Percentiles rank a stretch among this genome's conserved stretches.
Evolutionary conservation across 1,139 yeast genomes (phyloP).

Genomic region (Zygosaccharomyces sapae): DNA sequence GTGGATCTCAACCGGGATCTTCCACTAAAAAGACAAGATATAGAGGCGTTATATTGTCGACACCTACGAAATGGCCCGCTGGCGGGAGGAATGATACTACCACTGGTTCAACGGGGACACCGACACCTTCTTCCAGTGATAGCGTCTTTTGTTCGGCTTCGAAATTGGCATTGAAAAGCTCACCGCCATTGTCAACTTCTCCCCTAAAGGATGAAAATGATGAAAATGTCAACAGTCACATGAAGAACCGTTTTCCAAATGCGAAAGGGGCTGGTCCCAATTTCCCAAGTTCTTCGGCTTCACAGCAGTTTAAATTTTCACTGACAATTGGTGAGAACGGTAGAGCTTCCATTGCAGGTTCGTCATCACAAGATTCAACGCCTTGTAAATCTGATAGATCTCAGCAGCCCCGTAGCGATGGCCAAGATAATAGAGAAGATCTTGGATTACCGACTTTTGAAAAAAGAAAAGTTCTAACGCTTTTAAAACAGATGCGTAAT

Average conservation of each 20-base stretch:
- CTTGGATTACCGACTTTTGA: constrained; percentile 13
- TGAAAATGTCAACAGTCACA: neutral
- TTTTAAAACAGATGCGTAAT: constrained; percentile 29
- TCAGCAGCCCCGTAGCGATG: neutral
- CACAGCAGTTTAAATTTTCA: constrained; percentile 19
- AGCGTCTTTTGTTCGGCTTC: constrained; percentile 25
- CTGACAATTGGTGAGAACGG: constrained; percentile 27
- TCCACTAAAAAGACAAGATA: constrained; percentile 25
- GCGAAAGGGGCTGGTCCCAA: neutral
- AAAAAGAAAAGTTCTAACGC: constrained; percentile 24
- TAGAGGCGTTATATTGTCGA: constrained; percentile 30
- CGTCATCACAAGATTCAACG: constrained; percentile 7
- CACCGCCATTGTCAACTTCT: constrained; percentile 21
- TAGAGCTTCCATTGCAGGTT: constrained; percentile 24
- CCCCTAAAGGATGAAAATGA: constrained; percentile 7
- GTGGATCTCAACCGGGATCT: constrained; percentile 10
- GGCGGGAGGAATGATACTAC: constrained; percentile 5
- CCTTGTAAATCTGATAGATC: neutral
- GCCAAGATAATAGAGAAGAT: neutral
- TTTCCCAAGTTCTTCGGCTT: constrained; percentile 1
- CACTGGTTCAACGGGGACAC: constrained; percentile 15
- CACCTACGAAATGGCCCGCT: constrained; percentile 22
- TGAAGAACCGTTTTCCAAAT: too few species aligned
- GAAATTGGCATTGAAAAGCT: constrained; percentile 19
- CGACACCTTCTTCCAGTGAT: constrained; percentile 21